Conservation (phyloP, 2,329 filamentous ascomycete species). For the Beauveria brongniartii region DNA sequence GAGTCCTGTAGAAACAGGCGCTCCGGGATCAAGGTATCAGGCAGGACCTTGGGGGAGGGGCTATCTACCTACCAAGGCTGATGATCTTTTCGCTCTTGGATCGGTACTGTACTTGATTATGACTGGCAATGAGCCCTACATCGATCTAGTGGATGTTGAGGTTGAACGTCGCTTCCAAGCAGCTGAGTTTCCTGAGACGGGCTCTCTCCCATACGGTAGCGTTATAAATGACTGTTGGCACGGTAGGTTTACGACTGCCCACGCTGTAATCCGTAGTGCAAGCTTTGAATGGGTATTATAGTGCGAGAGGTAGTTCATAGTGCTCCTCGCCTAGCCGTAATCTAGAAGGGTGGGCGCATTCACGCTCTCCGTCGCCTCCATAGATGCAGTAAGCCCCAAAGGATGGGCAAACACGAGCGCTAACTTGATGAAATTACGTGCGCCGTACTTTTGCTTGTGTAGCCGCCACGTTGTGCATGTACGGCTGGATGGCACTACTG, state of each 20-base stretch:
- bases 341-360: too few relatives aligned
- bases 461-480: too few relatives aligned
- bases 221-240: conserved; percentile 1
- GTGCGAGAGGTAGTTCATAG: background rate
- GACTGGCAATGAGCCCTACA: conserved; percentile 23
- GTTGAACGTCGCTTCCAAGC: conserved; percentile 14
- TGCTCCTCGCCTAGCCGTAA: background rate
- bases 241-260: background rate
- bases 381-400: too few relatives aligned
- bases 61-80: conserved; percentile 16
- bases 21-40: conserved; percentile 18
- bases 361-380: too few relatives aligned
- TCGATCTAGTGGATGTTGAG: conserved; percentile 21
- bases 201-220: background rate
- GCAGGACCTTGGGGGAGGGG: conserved; percentile 18
- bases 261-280: background rate
- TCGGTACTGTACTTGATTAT: conserved; percentile 28
- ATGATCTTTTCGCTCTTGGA: conserved; percentile 27
- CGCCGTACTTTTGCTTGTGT: too few relatives aligned
- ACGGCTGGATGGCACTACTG: background rate
- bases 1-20: conserved; percentile 15
- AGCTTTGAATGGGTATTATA: background rate
- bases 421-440: too few relatives aligned
- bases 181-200: background rate
- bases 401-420: too few relatives aligned